Base-by-base conservation (phyloP, 164 flowering plant genomes). In the Nymphaea thermarum region DNA sequence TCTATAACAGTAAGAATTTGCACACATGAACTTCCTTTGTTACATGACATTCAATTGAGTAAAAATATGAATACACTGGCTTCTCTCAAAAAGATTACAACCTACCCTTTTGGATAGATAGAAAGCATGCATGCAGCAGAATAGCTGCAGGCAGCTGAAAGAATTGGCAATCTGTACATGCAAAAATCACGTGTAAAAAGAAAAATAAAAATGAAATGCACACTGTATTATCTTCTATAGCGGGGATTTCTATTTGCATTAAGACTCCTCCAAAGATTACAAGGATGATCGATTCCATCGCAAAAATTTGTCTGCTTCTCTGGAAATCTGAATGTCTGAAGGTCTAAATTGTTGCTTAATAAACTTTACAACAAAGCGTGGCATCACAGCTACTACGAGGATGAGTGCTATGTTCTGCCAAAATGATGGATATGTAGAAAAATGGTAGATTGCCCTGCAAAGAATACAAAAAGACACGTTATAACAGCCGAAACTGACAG, bases 391-490 rank as follows among this genome's bases (percentile, higher is more conserved):
- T 65, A 73, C 80, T 44, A 90, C 72, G 2, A 82, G 59, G 41
- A 84, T 85, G 44, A 72, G 82, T 47, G 92, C 81, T 83, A 95
- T 78, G 76, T 90, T 85, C 43, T 80, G 55, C 99, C 99, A 95
- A 72, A 90, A 92, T 47, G 66, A 43, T 66, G 72, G 70, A 2
- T 78, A 73, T n/a, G 69, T 65, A 2, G 81, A 83, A 15, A 82
- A 64, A 1, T 87, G 63, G 74, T 90, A 90, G 72, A 95, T 72
- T 42, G 99, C 88, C 99, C 99, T 95, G 91, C 11, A 62, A 62
- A 66, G 68, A 71, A 63, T 25, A 75, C 43, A 18, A 57, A 36
- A 65, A 44, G 17, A 42, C 14, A 43, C 7, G 41, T 15, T 60
- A 57, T 11, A 4, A 55, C 41, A 65, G 63, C 51, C 36, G 36